Evolutionary conservation across 2,329 filamentous ascomycete species (phyloP).

Genomic region (Paraphaeosphaeria minitans): DNA sequence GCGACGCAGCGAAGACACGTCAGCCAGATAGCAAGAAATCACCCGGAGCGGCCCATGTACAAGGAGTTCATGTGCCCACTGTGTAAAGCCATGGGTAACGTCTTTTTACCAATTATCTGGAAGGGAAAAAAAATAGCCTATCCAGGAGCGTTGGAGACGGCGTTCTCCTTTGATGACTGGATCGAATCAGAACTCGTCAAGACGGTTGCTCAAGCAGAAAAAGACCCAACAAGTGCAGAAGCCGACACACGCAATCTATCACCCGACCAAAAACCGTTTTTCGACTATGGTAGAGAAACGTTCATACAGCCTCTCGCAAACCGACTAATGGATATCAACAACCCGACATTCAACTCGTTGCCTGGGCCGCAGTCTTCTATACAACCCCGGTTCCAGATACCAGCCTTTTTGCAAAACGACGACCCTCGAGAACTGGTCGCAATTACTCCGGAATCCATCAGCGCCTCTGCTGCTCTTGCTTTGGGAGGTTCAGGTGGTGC

Average conservation of each 20-base stretch:
- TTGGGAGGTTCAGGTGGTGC: slow-evolving; percentile 5
- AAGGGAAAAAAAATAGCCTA: slow-evolving; percentile 87
- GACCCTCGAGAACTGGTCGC: slow-evolving; percentile 32
- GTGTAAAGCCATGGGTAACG: slow-evolving; percentile 94
- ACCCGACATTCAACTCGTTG: slow-evolving; percentile 27
- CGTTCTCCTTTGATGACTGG: slow-evolving; percentile 70
- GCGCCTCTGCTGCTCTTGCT: slow-evolving; percentile 16
- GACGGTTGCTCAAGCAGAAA: slow-evolving; percentile 55
- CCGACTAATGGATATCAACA: slow-evolving; percentile 44
- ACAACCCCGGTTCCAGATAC: slow-evolving; percentile 37
- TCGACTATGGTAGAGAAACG: slow-evolving; percentile 56
- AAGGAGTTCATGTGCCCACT: slow-evolving; percentile 96
- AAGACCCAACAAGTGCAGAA: slow-evolving; percentile 42
- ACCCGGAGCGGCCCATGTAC: slow-evolving; percentile 77
- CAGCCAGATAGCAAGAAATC: slow-evolving; percentile 91
- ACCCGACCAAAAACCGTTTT: slow-evolving; percentile 56
- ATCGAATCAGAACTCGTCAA: slow-evolving; percentile 63
- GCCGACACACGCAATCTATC: slow-evolving; percentile 25
- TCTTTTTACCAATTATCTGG: slow-evolving; percentile 95
- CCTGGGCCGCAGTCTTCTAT: slow-evolving; percentile 26
- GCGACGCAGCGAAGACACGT: slow-evolving; percentile 83
- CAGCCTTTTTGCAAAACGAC: slow-evolving; percentile 33
- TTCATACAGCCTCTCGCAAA: slow-evolving; percentile 57
- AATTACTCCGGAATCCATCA: slow-evolving; percentile 27
- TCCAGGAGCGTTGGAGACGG: slow-evolving; percentile 68